Conservation (phyloP, 352 stramenopile genomes). For the Globisporangium ultimum region DNA sequence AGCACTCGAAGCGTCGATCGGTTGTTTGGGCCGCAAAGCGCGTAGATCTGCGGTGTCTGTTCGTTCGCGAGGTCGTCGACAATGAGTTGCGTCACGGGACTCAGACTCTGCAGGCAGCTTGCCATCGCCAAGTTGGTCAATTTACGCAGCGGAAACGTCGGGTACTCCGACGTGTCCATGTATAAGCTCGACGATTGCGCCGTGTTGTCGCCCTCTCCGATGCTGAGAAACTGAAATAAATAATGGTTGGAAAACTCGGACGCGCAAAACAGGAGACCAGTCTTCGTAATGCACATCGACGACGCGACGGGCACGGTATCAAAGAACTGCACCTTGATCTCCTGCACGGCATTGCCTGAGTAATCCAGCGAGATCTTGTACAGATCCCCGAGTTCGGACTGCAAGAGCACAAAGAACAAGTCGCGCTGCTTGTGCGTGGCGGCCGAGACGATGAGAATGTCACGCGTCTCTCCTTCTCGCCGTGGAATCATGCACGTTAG, state of each 20-base stretch:
- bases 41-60: constrained; percentile 96
- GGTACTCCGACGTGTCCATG: constrained; percentile 60
- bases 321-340: constrained; percentile 93
- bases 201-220: constrained; percentile 90
- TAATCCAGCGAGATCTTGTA: constrained; percentile 97
- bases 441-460: constrained; percentile 91
- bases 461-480: constrained; percentile 73
- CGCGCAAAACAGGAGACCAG: constrained; percentile 95
- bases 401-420: constrained; percentile 97
- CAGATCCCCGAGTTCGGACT: constrained; percentile 98
- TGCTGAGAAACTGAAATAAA: constrained; percentile 97
- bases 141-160: constrained; percentile 76
- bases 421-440: constrained; percentile 93
- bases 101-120: constrained; percentile 84
- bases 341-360: constrained; percentile 71
- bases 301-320: constrained; percentile 95
- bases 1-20: constrained; percentile 94
- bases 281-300: constrained; percentile 97
- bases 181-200: constrained; percentile 64
- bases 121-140: constrained; percentile 88
- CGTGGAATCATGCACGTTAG: constrained; percentile 70
- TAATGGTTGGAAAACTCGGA: constrained; percentile 98
- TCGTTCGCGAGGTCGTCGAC: constrained; percentile 95
- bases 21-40: constrained; percentile 92
- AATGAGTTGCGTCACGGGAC: constrained; percentile 93